Evolutionary conservation across 2,329 filamentous ascomycete species (phyloP).

Genomic region (Phialocephala subalpina): DNA sequence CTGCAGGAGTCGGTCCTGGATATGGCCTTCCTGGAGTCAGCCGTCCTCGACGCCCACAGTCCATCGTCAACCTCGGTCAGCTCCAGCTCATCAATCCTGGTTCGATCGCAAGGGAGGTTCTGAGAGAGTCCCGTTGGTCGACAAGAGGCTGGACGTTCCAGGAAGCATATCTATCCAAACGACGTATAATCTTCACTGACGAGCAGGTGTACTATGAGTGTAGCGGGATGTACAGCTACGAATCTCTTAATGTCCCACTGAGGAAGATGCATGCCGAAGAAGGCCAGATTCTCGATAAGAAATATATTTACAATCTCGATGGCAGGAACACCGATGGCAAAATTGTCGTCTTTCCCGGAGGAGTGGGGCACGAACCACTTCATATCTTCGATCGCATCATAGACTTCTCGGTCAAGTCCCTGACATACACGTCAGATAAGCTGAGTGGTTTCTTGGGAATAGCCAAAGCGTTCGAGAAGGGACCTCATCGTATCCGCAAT

Average conservation of each 20-base stretch:
- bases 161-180: slow-evolving; percentile 13
- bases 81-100: not conserved
- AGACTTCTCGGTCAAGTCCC: slow-evolving; percentile 1
- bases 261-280: not conserved
- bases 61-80: not conserved
- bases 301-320: slow-evolving; percentile 1
- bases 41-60: not conserved
- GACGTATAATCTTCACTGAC: slow-evolving; percentile 13
- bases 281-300: not conserved
- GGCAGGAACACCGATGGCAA: slow-evolving; percentile 11
- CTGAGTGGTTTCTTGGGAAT: slow-evolving; percentile 17
- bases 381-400: slow-evolving; percentile 11
- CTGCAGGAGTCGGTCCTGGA: slow-evolving; percentile 7
- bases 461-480: slow-evolving; percentile 5
- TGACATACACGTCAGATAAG: slow-evolving; percentile 5
- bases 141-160: slow-evolving; percentile 18
- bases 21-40: slow-evolving; percentile 16
- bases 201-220: slow-evolving; percentile 19
- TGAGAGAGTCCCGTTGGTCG: slow-evolving; percentile 14
- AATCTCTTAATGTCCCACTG: slow-evolving; percentile 7
- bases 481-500: not conserved
- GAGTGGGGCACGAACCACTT: not conserved
- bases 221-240: slow-evolving; percentile 17
- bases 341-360: slow-evolving; percentile 10
- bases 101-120: not conserved